Conservation (phyloP, 2,329 filamentous ascomycete genomes). For the Pseudodiploospora longispora region DNA sequence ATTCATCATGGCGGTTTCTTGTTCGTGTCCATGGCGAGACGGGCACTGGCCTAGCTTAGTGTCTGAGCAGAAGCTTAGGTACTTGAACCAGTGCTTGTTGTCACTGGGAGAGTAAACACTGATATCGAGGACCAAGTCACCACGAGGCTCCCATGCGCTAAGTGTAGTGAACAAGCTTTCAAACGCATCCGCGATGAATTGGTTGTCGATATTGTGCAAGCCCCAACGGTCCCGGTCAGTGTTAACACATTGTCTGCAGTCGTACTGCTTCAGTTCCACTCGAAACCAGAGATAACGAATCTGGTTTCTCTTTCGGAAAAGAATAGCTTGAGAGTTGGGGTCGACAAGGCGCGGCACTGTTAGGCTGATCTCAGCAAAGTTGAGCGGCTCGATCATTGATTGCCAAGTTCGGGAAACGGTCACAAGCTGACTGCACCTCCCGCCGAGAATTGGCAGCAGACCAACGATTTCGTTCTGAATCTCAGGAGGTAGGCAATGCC, state of each 20-base stretch:
- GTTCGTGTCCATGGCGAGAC: conserved; percentile 7
- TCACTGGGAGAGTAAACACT: conserved; percentile 30
- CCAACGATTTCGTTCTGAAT: conserved; percentile 11
- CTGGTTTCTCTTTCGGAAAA: conserved; percentile 14
- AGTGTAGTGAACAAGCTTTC: conserved; percentile 22
- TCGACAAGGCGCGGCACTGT: conserved; percentile 15
- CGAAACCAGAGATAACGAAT: conserved; percentile 22
- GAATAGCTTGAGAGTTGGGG: conserved; percentile 11
- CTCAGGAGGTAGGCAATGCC: conserved; percentile 11
- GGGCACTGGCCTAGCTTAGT: conserved; percentile 7
- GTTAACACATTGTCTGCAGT: conserved; percentile 12
- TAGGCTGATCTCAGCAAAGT: conserved; percentile 18
- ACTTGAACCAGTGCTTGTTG: conserved; percentile 27
- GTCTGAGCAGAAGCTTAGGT: conserved; percentile 18
- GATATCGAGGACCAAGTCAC: conserved; percentile 27
- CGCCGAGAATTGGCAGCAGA: conserved; percentile 12
- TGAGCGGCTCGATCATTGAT: conserved; percentile 16
- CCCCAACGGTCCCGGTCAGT: conserved; percentile 8
- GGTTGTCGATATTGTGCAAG: conserved; percentile 16
- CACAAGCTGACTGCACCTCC: conserved; percentile 12
- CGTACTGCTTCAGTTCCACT: conserved; percentile 19
- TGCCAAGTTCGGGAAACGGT: conserved; percentile 15
- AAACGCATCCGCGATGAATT: conserved; percentile 20
- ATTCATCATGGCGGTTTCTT: conserved; percentile 14
- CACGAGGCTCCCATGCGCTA: conserved; percentile 22